phyloP scores from a whole-genome alignment of 208 protist species.

The Trypanosoma lewisi region DNA sequence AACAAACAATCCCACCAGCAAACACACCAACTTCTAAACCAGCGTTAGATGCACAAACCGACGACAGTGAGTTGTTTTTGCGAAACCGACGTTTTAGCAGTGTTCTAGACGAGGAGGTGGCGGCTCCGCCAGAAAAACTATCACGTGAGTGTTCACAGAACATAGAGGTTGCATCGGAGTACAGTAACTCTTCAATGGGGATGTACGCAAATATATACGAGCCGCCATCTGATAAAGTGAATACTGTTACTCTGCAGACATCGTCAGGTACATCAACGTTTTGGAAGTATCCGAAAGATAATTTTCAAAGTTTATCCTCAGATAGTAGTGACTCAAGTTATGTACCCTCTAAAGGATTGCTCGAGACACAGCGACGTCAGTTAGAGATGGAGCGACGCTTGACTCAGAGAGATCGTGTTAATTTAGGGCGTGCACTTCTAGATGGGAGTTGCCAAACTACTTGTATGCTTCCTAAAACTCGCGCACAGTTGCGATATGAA shows the following conservation, averaged over 20 bases:
- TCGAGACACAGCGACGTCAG: conserved; percentile 24
- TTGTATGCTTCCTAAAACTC: conserved; percentile 2
- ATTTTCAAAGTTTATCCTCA: not conserved
- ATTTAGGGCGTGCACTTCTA: conserved; percentile 18
- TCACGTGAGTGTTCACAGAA: conserved; percentile 6
- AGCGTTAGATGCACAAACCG: not conserved
- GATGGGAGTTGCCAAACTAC: conserved; percentile 2
- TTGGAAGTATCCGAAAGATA: not conserved
- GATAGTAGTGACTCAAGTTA: no score
- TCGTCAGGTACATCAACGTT: not conserved
- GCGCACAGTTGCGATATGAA: conserved; percentile 12
- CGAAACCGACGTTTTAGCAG: conserved; percentile 15
- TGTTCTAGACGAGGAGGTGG: conserved; percentile 15
- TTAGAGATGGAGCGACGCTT: conserved; percentile 21
- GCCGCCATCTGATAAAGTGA: not conserved
- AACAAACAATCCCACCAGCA: not conserved
- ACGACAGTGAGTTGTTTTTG: conserved; percentile 19
- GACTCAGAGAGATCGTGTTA: conserved; percentile 12
- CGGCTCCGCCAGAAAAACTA: conserved; percentile 22
- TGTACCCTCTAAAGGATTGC: not conserved
- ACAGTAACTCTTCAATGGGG: not conserved
- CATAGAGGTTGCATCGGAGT: no score
- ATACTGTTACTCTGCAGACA: not conserved
- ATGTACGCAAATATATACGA: conserved; percentile 13
- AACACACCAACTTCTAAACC: not conserved